Percentiles rank a stretch among this genome's conserved stretches.
Evolutionary conservation across 257 asterid genomes (phyloP).

Genomic region (Striga asiatica): DNA sequence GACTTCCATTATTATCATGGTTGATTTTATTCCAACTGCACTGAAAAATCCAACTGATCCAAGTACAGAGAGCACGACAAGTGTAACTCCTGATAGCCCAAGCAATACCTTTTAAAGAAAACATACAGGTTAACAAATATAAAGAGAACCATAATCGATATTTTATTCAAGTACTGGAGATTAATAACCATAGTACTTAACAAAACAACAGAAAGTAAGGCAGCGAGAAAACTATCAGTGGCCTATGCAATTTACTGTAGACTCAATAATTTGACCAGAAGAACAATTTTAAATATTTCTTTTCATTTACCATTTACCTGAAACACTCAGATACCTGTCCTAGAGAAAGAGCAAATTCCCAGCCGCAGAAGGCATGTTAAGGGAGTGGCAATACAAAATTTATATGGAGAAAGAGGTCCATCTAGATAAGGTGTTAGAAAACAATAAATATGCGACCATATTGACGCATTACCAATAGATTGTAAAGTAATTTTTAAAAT

Average conservation of each 20-base stretch:
- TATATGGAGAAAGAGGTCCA: too few species aligned
- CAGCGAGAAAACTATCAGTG: not conserved
- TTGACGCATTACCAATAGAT: too few species aligned
- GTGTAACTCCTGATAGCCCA: constrained; percentile 90
- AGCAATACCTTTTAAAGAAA: constrained; percentile 62
- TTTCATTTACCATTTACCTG: not conserved
- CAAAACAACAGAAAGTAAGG: not conserved
- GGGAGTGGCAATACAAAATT: too few species aligned
- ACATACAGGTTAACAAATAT: constrained; percentile 4
- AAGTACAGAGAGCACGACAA: constrained; percentile 95
- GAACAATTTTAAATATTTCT: not conserved
- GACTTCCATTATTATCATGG: constrained; percentile 98
- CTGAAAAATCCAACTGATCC: constrained; percentile 99
- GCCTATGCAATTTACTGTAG: not conserved
- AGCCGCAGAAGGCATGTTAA: too few species aligned
- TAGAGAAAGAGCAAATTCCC: not conserved
- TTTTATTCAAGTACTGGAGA: not conserved
- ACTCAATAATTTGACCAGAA: not conserved
- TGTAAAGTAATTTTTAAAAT: too few species aligned
- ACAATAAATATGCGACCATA: too few species aligned
- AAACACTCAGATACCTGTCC: not conserved
- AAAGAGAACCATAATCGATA: not conserved
- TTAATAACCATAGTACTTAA: not conserved
- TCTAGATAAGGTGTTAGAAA: too few species aligned
- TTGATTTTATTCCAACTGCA: constrained; percentile 87